Conservation (phyloP, 176 grass and related monocot genomes). For the Tillandsia leiboldiana region DNA sequence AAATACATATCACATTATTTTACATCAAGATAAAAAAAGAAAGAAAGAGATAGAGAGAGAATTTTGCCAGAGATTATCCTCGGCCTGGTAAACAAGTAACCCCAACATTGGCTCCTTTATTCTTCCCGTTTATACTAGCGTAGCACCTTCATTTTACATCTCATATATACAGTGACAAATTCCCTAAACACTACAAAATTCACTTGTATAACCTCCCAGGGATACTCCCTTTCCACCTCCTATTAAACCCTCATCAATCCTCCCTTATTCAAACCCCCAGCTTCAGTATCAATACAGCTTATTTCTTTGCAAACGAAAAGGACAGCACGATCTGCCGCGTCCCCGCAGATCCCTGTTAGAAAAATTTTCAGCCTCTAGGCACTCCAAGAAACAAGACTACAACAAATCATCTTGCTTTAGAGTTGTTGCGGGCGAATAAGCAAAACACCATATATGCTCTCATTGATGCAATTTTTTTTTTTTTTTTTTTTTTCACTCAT, state of each 20-base stretch:
- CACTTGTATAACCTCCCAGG: constrained; percentile 31
- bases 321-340: constrained; percentile 8
- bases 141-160: constrained; percentile 32
- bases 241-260: constrained; percentile 25
- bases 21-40: no score
- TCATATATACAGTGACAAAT: constrained; percentile 54
- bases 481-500: not conserved
- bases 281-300: constrained; percentile 10
- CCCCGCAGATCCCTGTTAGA: not conserved
- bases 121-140: no score
- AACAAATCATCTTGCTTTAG: no score
- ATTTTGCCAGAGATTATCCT: no score
- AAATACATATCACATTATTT: no score
- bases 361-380: constrained; percentile 6
- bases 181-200: constrained; percentile 59
- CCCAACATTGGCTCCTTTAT: no score
- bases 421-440: no score
- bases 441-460: not conserved
- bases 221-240: constrained; percentile 65
- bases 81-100: no score
- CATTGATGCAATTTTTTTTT: not conserved
- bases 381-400: no score
- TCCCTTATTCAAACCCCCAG: constrained; percentile 31
- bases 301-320: constrained; percentile 12
- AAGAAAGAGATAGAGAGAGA: no score